Percentiles rank a stretch among this genome's conserved stretches.
These are phyloP conservation scores for Clitopilus hobsonii DNA, from an alignment of 768 basidiomycete species.

Conservation along the genomic window DNA sequence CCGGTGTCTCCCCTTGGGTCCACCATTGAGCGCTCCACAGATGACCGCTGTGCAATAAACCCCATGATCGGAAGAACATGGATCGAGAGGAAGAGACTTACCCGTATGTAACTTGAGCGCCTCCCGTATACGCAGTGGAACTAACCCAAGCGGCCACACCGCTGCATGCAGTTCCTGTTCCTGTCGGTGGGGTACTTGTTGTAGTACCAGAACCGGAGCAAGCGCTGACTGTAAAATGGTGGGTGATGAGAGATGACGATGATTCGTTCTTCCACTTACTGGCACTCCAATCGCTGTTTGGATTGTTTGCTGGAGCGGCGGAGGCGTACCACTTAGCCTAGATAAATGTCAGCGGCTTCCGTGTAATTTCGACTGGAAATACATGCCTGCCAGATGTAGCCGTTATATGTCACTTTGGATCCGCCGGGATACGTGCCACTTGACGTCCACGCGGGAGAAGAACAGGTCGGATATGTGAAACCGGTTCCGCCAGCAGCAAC, in stretches of 20 bases:
- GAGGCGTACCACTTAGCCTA: slow-evolving; percentile 62
- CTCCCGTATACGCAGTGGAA: slow-evolving; percentile 42
- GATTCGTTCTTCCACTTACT: slow-evolving; percentile 31
- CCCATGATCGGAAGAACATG: too few species aligned
- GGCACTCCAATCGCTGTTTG: slow-evolving; percentile 60
- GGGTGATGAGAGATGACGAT: neutral
- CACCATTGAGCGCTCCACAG: slow-evolving; percentile 55
- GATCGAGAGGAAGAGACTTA: too few species aligned
- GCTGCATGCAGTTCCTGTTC: slow-evolving; percentile 35
- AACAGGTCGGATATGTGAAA: slow-evolving; percentile 60
- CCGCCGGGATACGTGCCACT: slow-evolving; percentile 49
- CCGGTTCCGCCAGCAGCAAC: slow-evolving; percentile 61
- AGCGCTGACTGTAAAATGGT: slow-evolving; percentile 41
- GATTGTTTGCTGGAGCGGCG: slow-evolving; percentile 37
- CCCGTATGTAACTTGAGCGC: slow-evolving; percentile 47
- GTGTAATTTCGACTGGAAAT: slow-evolving; percentile 4
- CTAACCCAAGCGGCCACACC: slow-evolving; percentile 50
- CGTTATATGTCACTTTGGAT: slow-evolving; percentile 47
- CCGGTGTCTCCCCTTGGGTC: slow-evolving; percentile 54
- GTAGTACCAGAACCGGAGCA: slow-evolving; percentile 31
- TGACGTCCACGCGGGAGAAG: slow-evolving; percentile 46
- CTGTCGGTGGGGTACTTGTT: slow-evolving; percentile 8
- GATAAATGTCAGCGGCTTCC: slow-evolving; percentile 39
- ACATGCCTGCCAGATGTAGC: slow-evolving; percentile 30
- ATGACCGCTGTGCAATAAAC: slow-evolving; percentile 27